A percentile compares a stretch with the other conserved stretches of the same genome.
phyloP scores from a whole-genome alignment of 2,329 filamentous ascomycete species.

The Penicillium thymicola region DNA sequence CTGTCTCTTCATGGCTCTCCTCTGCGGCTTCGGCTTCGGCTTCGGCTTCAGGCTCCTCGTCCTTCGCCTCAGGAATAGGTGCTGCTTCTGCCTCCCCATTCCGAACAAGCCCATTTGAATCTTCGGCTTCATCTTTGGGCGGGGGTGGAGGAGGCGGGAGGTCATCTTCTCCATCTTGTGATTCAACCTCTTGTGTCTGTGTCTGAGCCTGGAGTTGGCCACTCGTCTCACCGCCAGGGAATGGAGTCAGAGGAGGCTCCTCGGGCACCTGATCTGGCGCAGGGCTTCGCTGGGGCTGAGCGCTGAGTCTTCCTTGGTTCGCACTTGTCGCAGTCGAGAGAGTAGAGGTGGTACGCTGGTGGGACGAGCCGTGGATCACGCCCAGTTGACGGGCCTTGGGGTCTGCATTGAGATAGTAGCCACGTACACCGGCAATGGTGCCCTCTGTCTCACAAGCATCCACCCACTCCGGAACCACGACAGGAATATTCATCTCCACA shows the following conservation, averaged over 20 bases:
- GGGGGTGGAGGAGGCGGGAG: constrained; percentile 27
- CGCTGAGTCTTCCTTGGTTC: constrained; percentile 25
- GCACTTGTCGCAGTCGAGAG: constrained; percentile 28
- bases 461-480: constrained; percentile 95
- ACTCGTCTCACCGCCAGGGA: constrained; percentile 32
- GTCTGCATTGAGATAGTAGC: constrained; percentile 92
- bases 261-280: constrained; percentile 23
- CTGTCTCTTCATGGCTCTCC: constrained; percentile 21
- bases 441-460: constrained; percentile 94
- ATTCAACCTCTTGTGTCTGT: constrained; percentile 25
- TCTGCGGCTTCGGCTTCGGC: constrained; percentile 8
- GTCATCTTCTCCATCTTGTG: constrained; percentile 25
- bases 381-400: constrained; percentile 56
- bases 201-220: constrained; percentile 28
- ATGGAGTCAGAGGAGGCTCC: constrained; percentile 34
- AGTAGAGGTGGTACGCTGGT: constrained; percentile 32
- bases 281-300: constrained; percentile 19
- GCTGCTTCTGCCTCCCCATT: constrained; percentile 18
- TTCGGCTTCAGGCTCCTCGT: constrained; percentile 12
- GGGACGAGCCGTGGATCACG: constrained; percentile 33
- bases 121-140: constrained; percentile 26
- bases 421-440: constrained; percentile 86
- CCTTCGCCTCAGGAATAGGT: constrained; percentile 11
- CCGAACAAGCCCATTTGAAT: constrained; percentile 18
- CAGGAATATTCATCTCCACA: constrained; percentile 94